Evolutionary conservation across 2,329 filamentous ascomycete genomes (phyloP).

Genomic region (Plectosphaerella sp.): DNA sequence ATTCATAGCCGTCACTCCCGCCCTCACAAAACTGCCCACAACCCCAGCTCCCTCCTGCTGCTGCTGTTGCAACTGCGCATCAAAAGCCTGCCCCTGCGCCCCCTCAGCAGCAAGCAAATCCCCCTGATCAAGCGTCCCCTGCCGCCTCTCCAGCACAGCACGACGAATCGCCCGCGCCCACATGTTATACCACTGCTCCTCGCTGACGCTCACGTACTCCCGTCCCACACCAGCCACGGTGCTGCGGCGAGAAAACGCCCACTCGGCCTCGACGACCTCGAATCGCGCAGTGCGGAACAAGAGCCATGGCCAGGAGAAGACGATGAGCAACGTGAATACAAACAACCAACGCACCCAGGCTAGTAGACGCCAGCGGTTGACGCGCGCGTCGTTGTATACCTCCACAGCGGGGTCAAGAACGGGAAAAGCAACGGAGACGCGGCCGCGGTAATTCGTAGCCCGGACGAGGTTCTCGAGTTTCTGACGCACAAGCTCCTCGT

Average conservation of each 20-base stretch:
- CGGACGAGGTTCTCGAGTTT: constrained; percentile 54
- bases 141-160: constrained; percentile 53
- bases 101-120: constrained; percentile 45
- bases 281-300: constrained; percentile 64
- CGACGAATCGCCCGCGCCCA: constrained; percentile 58
- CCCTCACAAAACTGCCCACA: constrained; percentile 40
- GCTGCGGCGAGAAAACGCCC: constrained; percentile 43
- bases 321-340: constrained; percentile 62
- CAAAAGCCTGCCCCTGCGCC: constrained; percentile 26
- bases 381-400: constrained; percentile 57
- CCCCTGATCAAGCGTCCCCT: constrained; percentile 50
- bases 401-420: constrained; percentile 51
- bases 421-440: constrained; percentile 55
- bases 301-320: constrained; percentile 68
- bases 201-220: constrained; percentile 48
- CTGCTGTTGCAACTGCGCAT: not conserved
- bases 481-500: constrained; percentile 44
- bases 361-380: constrained; percentile 62
- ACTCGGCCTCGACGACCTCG: constrained; percentile 58
- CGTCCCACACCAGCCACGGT: constrained; percentile 18
- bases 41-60: constrained; percentile 16
- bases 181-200: constrained; percentile 57
- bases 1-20: constrained; percentile 46
- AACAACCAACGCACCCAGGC: constrained; percentile 61
- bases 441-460: constrained; percentile 63